Percentiles rank a stretch among this genome's conserved stretches.
These are phyloP conservation scores for Zizania latifolia DNA, from an alignment of 176 grass and related monocot species.

Conservation along the genomic window DNA sequence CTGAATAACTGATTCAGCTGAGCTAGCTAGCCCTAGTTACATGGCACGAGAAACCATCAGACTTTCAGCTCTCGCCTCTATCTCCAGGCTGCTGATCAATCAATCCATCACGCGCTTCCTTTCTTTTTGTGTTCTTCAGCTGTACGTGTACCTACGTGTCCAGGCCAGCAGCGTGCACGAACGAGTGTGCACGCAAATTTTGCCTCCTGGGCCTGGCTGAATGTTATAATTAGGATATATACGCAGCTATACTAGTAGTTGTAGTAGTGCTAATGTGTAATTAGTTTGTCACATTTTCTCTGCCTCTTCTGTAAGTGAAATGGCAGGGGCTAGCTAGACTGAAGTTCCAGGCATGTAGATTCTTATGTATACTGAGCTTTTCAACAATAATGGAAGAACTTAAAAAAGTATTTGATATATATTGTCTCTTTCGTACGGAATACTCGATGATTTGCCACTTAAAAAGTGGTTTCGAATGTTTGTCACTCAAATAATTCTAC, in stretches of 20 bases:
- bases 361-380: background rate
- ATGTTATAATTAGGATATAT: constrained; percentile 30
- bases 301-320: constrained; percentile 31
- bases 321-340: background rate
- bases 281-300: background rate
- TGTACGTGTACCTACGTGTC: constrained; percentile 17
- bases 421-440: background rate
- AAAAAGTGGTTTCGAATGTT: no score
- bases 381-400: background rate
- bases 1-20: constrained; percentile 18
- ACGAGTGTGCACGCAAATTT: constrained; percentile 28
- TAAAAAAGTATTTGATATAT: constrained; percentile 20
- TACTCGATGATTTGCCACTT: no score
- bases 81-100: constrained; percentile 14
- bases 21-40: background rate
- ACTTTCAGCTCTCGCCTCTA: background rate
- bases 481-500: no score
- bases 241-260: constrained; percentile 13
- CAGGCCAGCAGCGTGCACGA: constrained; percentile 21
- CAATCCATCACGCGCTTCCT: background rate
- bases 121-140: background rate
- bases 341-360: background rate
- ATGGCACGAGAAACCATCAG: background rate
- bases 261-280: background rate
- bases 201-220: constrained; percentile 33